A percentile compares a stretch with the other conserved stretches of the same genome.
These are phyloP conservation scores for Globisporangium cystogenes DNA, from an alignment of 352 stramenopile species.

Conservation along the genomic window DNA sequence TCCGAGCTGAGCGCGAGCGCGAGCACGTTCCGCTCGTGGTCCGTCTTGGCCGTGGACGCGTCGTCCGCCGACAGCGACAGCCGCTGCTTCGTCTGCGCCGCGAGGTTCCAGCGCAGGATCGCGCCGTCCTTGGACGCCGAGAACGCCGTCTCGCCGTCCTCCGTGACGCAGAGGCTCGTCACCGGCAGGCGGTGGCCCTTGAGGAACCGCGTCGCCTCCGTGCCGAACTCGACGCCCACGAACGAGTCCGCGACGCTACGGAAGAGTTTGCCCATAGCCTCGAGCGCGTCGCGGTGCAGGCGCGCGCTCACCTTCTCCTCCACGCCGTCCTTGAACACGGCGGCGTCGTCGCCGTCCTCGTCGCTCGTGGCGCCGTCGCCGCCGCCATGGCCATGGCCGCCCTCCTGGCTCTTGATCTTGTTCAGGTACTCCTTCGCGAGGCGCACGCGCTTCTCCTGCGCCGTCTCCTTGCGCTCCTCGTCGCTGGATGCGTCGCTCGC, in stretches of 20 bases:
- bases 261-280: constrained; percentile 86
- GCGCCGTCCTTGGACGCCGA: constrained; percentile 92
- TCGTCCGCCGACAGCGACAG: constrained; percentile 60
- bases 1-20: constrained; percentile 88
- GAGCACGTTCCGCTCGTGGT: constrained; percentile 80
- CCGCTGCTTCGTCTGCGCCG: constrained; percentile 69
- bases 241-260: constrained; percentile 78
- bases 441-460: constrained; percentile 85
- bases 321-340: constrained; percentile 25
- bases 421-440: constrained; percentile 86
- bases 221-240: constrained; percentile 78
- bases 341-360: constrained; percentile 36
- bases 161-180: constrained; percentile 84
- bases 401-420: constrained; percentile 78
- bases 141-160: constrained; percentile 88
- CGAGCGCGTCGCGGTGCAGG: constrained; percentile 80
- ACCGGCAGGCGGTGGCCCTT: constrained; percentile 76
- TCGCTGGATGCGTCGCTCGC: constrained; percentile 50
- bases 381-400: constrained; percentile 17
- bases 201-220: constrained; percentile 69
- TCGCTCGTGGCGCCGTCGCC: constrained; percentile 23
- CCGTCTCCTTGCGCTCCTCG: constrained; percentile 66
- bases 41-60: constrained; percentile 50
- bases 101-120: constrained; percentile 87
- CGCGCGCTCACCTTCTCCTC: constrained; percentile 72